Evolutionary conservation across 331 rosid species (phyloP).

Genomic region (Pyracantha coccinea): DNA sequence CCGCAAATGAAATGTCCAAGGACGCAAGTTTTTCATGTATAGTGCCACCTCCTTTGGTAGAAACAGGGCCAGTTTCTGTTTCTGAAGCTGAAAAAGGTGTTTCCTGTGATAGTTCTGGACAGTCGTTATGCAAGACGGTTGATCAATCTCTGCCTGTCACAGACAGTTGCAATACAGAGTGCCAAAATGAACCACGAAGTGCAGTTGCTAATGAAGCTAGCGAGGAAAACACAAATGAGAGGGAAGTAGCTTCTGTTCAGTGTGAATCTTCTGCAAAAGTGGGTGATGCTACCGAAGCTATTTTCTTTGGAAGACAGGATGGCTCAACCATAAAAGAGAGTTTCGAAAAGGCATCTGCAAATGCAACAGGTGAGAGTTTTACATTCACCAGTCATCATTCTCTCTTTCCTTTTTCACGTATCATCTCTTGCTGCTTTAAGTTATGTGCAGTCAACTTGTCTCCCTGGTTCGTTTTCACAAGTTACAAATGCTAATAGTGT

Average conservation of each 20-base stretch:
- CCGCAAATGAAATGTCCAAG: conserved; percentile 4
- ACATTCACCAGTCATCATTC: not conserved
- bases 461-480: not conserved
- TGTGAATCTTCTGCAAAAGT: conserved; percentile 29
- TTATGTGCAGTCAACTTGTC: not conserved
- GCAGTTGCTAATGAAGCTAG: conserved; percentile 21
- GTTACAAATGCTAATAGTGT: not conserved
- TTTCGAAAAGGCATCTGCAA: conserved; percentile 20
- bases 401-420: not conserved
- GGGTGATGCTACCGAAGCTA: conserved; percentile 24
- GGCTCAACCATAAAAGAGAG: conserved; percentile 7
- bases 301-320: not conserved
- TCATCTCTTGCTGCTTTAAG: not conserved
- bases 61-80: conserved; percentile 27
- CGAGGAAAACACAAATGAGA: conserved; percentile 31
- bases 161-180: conserved; percentile 25
- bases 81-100: conserved; percentile 32
- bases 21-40: conserved; percentile 26
- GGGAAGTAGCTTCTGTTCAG: conserved; percentile 23
- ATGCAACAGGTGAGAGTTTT: conserved; percentile 41
- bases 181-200: conserved; percentile 22
- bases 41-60: conserved; percentile 32
- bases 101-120: conserved; percentile 8
- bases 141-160: conserved; percentile 19
- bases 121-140: conserved; percentile 8